Evolutionary conservation across 257 asterid species (phyloP), one percentile per base, ranked within the genome.

Genomic region (Cynanchum wilfordii): DNA sequence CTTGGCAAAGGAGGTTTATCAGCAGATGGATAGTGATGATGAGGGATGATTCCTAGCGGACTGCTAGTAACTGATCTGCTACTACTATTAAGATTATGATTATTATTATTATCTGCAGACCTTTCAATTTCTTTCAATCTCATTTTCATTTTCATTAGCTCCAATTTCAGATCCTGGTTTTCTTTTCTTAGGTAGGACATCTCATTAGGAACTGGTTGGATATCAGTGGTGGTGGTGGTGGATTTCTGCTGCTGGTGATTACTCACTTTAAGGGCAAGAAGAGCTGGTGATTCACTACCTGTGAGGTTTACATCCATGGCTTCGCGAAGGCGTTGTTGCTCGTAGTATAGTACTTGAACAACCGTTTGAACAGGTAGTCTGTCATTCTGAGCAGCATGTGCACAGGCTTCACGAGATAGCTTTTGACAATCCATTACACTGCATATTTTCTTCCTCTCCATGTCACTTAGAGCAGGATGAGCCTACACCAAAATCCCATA

Each of bases 331-430:
- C 94, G 92, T 75, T 93, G 96, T 62, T 93, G 97, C 85, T 93
- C 97, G 76, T 89, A 84, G 85, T 90, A 88, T 42, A 93, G 96
- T 50, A 93, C 98, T 81, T 90, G 96, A 33, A 93, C 96, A 3
- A 90, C 90, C 0, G 90, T 93, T 68, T 90, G 96, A 59, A 86
- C 98, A 0, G 98, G 96, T 6, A 90, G 89, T 77, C 96, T 70
- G 74, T 90, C 97, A 54, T 90, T 93, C 69, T 93, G 96, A 59
- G 98, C 97, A 10, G 96, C 96, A 44, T 93, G 98, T 0, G 95
- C 97, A 30, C 92, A 89, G 4, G 97, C 97, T 78, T 93, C 96
- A 3, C 92, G 83, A 5, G 97, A 90, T 8, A 90, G 96, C 87
- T 89, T 93, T 65, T 88, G 97, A 76, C 95, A 93, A 83, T 93